Evolutionary conservation across 371 early-diverging fungal species (phyloP).

Genomic region (Syncephalastrum racemosum): DNA sequence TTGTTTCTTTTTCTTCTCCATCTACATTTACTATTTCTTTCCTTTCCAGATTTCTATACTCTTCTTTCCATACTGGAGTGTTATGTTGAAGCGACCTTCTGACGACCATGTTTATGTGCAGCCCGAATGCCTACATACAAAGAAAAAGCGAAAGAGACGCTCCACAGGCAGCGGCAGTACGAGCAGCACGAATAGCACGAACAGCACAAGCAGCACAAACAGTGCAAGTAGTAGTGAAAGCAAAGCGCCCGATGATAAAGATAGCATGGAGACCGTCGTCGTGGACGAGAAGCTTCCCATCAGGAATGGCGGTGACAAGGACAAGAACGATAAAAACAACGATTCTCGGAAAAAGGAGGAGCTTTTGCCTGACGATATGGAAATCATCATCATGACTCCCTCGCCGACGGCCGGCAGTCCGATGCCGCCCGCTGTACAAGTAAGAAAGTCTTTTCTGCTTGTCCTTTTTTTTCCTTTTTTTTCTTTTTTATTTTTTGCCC

Average conservation of each 20-base stretch:
- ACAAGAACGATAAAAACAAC: too few relatives aligned
- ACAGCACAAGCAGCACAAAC: conserved; percentile 4
- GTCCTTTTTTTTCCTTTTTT: too few relatives aligned
- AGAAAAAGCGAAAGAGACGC: conserved; percentile 6
- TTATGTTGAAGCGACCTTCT: too few relatives aligned
- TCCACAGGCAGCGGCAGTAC: not conserved
- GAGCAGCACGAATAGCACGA: not conserved
- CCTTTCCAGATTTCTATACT: too few relatives aligned
- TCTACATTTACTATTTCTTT: conserved; percentile 27
- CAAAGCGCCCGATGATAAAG: too few relatives aligned
- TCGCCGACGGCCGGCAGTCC: not conserved
- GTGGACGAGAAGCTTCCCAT: too few relatives aligned
- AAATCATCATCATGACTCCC: conserved; percentile 7
- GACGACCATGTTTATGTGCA: too few relatives aligned
- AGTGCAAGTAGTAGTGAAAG: not conserved
- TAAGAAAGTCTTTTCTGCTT: too few relatives aligned
- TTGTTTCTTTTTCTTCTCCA: conserved; percentile 3
- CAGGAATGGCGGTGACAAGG: not conserved
- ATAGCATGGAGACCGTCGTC: too few relatives aligned
- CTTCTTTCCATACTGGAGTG: too few relatives aligned
- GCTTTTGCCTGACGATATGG: conserved; percentile 8
- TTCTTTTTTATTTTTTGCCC: too few relatives aligned
- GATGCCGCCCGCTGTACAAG: not conserved
- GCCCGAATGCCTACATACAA: not conserved
- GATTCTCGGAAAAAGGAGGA: not conserved